These are phyloP conservation scores for Arachnopeziza araneosa DNA, from an alignment of 2,329 filamentous ascomycete genomes.

Conservation along the genomic window DNA sequence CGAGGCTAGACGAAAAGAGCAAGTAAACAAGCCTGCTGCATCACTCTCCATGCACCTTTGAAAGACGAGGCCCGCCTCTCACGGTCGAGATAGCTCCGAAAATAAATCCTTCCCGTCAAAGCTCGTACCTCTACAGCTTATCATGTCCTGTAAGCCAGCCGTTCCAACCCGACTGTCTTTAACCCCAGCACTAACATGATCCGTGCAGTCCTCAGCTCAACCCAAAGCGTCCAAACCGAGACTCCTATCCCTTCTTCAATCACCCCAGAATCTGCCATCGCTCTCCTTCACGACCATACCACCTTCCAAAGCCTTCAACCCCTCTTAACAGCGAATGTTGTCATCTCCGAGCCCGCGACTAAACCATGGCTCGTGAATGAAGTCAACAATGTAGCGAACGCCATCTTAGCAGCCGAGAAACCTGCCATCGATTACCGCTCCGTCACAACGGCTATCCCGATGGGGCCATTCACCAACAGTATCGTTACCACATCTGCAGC, in stretches of 20 bases:
- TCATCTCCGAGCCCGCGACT: not conserved
- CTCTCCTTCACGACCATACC: constrained; percentile 10
- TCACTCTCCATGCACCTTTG: not conserved
- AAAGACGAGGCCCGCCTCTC: not conserved
- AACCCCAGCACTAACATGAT: not conserved
- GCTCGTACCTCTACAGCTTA: not conserved
- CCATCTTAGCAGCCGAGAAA: not conserved
- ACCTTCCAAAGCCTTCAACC: constrained; percentile 8
- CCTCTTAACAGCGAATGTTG: constrained; percentile 3
- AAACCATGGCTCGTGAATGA: constrained; percentile 7
- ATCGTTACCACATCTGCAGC: constrained; percentile 5
- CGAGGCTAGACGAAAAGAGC: not conserved
- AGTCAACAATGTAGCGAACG: not conserved
- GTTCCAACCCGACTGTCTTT: not conserved
- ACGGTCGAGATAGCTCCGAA: not conserved
- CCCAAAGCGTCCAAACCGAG: constrained; percentile 3
- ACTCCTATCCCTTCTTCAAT: constrained; percentile 6
- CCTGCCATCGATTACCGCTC: constrained; percentile 2
- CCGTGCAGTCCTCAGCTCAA: constrained; percentile 6
- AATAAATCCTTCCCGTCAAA: not conserved
- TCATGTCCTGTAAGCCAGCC: not conserved
- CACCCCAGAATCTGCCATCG: constrained; percentile 2
- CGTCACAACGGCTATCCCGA: constrained; percentile 4
- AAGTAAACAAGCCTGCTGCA: not conserved
- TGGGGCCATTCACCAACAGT: constrained; percentile 2